Conservation (phyloP, 2,329 filamentous ascomycete species). For the Aspergillus unguis region DNA sequence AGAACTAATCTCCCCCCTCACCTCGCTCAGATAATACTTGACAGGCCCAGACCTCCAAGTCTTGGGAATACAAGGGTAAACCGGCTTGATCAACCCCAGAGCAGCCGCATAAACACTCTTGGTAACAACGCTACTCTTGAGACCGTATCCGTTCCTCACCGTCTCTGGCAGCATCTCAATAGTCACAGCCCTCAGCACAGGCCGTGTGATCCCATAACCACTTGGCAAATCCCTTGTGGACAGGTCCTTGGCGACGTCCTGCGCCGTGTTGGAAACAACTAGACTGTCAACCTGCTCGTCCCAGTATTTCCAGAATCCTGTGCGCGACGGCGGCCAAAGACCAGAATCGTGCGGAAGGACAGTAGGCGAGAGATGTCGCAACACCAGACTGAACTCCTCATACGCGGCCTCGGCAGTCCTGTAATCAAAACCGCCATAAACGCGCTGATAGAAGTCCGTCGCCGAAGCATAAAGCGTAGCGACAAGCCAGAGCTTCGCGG, state of each 20-base stretch:
- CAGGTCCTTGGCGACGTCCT: conserved; percentile 29
- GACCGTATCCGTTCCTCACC: conserved; percentile 32
- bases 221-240: conserved; percentile 26
- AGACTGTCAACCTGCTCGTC: conserved; percentile 29
- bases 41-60: conserved; percentile 28
- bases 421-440: conserved; percentile 33
- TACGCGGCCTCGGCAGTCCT: conserved; percentile 32
- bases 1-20: conserved; percentile 25
- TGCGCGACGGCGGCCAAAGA: conserved; percentile 30
- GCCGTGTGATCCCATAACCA: conserved; percentile 30
- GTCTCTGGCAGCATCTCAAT: conserved; percentile 35
- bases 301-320: conserved; percentile 38
- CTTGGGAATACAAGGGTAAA: conserved; percentile 33
- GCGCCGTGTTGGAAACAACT: conserved; percentile 28
- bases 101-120: conserved; percentile 29
- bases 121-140: conserved; percentile 28
- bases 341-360: conserved; percentile 25
- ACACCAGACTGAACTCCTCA: conserved; percentile 28
- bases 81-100: conserved; percentile 32
- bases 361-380: conserved; percentile 20
- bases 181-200: conserved; percentile 30
- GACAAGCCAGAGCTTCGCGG: conserved; percentile 31
- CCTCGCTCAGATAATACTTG: conserved; percentile 29
- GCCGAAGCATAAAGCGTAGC: conserved; percentile 37
- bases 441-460: conserved; percentile 37